These are phyloP conservation scores for Allantophomopsis lycopodina DNA, from an alignment of 2,329 filamentous ascomycete genomes.

Conservation along the genomic window DNA sequence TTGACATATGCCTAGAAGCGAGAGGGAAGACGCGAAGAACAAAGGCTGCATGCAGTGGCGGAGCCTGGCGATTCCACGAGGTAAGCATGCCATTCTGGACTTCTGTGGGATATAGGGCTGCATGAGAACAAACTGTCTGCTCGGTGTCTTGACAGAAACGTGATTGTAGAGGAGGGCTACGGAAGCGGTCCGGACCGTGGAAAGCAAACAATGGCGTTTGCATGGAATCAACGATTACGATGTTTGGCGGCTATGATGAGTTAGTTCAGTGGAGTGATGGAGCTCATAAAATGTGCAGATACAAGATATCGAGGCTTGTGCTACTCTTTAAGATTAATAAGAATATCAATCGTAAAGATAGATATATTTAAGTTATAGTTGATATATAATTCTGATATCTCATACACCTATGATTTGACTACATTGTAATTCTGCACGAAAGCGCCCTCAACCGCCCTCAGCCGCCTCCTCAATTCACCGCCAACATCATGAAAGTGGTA, in stretches of 20 bases:
- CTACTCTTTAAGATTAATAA: too few species aligned
- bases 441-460: too few species aligned
- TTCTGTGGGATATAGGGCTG: conserved; percentile 6
- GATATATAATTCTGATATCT: too few species aligned
- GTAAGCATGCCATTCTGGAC: conserved; percentile 1
- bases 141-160: conserved; percentile 1
- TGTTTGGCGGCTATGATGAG: neutral
- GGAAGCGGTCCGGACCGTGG: neutral
- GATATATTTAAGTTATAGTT: too few species aligned
- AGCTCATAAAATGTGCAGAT: neutral
- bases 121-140: conserved; percentile 5
- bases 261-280: too few species aligned
- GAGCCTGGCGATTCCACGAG: conserved; percentile 1
- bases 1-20: neutral
- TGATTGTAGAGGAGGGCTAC: neutral
- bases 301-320: neutral
- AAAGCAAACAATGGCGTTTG: neutral
- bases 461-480: too few species aligned
- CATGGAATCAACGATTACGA: neutral
- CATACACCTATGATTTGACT: too few species aligned
- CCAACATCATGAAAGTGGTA: too few species aligned
- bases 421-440: too few species aligned
- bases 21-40: neutral
- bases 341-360: too few species aligned
- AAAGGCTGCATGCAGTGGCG: conserved; percentile 1